A percentile compares a stretch with the other conserved stretches of the same genome.
phyloP scores from a whole-genome alignment of 179 eudicot species.

The Gypsophila paniculata region DNA sequence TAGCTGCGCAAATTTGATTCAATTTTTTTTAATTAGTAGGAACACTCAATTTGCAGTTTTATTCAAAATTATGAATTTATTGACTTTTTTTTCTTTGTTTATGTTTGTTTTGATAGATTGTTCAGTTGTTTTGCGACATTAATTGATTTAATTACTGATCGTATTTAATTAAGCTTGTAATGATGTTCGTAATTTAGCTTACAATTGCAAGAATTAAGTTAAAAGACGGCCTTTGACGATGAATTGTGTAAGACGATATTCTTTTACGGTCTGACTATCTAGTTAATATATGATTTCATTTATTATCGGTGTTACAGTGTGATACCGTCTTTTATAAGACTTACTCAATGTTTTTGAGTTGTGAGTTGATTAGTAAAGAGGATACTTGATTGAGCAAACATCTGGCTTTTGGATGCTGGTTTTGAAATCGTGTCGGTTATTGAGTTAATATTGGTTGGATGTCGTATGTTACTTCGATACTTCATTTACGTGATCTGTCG shows the following conservation, averaged over 20 bases:
- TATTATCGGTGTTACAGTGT: no score
- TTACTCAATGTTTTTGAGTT: not conserved
- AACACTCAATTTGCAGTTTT: not conserved
- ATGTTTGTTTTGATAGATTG: not conserved
- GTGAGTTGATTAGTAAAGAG: not conserved
- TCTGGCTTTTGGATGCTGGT: not conserved
- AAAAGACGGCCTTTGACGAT: no score
- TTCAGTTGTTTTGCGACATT: not conserved
- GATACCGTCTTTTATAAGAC: no score
- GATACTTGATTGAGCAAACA: not conserved
- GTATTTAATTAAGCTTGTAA: not conserved
- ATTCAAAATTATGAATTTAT: not conserved
- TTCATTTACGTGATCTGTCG: not conserved
- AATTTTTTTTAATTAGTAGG: not conserved
- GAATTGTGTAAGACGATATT: no score
- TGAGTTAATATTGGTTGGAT: not conserved
- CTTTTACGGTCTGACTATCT: no score
- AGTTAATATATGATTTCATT: no score
- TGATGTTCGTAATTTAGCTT: not conserved
- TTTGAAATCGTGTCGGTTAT: not conserved
- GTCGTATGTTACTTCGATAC: not conserved
- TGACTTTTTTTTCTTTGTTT: not conserved
- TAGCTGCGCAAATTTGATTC: not conserved
- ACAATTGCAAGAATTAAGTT: not conserved
- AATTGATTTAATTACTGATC: no score